Percentiles rank a stretch among this genome's conserved stretches.
Evolutionary conservation across 1,284 basidiomycete species (phyloP).

Genomic region (Trichosporon sp.): DNA sequence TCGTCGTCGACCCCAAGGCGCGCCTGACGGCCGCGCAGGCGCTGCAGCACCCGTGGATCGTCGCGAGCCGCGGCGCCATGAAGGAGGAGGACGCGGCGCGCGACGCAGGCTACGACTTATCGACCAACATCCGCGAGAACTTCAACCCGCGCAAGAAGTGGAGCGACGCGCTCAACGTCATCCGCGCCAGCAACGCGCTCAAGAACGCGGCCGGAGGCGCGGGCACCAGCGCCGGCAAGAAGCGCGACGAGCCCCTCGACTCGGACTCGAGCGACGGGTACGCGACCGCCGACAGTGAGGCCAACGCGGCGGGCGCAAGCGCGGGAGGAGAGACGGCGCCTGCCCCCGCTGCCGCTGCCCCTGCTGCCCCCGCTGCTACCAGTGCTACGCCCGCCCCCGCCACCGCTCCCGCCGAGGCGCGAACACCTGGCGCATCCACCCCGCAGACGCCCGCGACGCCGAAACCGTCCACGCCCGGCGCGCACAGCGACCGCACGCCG

Average conservation of each 20-base stretch:
- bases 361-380: neutral
- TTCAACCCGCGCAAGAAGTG: conserved; percentile 40
- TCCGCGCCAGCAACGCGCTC: conserved; percentile 12
- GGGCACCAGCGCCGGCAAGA: too few relatives aligned
- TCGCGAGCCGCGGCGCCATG: conserved; percentile 3
- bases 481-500: neutral
- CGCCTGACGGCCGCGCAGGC: conserved; percentile 74
- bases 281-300: conserved; percentile 6
- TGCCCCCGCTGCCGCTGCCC: neutral
- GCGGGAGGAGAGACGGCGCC: neutral
- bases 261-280: conserved; percentile 9
- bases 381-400: neutral
- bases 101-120: conserved; percentile 65
- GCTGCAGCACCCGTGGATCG: conserved; percentile 57
- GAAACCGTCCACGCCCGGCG: neutral
- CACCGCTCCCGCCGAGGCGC: neutral
- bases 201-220: neutral
- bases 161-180: conserved; percentile 31
- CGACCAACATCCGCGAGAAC: conserved; percentile 65
- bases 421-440: neutral
- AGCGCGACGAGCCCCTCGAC: conserved; percentile 4
- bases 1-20: conserved; percentile 67
- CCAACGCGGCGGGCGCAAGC: neutral
- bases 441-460: neutral
- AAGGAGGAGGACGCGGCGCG: neutral